These are phyloP conservation scores for Pleurotus salmoneostramineus DNA, from an alignment of 768 basidiomycete species.

Conservation along the genomic window DNA sequence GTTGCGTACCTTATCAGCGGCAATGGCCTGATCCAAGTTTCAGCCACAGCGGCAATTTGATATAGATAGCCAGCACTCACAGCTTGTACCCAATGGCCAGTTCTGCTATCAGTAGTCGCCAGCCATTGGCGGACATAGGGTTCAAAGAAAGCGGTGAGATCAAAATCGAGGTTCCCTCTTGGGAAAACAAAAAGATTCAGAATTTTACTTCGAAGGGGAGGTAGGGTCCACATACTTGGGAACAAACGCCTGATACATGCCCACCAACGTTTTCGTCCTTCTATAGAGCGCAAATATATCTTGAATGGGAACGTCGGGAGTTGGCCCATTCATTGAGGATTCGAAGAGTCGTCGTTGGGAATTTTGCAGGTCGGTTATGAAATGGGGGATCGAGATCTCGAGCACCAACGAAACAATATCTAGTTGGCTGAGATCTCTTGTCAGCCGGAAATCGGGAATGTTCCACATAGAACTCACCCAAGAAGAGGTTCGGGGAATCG, in stretches of 20 bases:
- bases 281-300: constrained; percentile 88
- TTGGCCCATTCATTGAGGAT: constrained; percentile 82
- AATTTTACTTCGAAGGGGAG: too few species aligned
- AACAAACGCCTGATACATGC: constrained; percentile 82
- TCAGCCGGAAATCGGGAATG: background rate
- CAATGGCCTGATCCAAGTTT: constrained; percentile 55
- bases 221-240: constrained; percentile 43
- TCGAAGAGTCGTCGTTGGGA: constrained; percentile 75
- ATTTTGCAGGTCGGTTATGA: constrained; percentile 61
- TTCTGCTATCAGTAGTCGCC: constrained; percentile 83
- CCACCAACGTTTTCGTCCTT: constrained; percentile 65
- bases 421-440: constrained; percentile 41
- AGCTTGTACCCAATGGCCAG: constrained; percentile 90
- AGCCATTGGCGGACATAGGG: constrained; percentile 89
- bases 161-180: constrained; percentile 42
- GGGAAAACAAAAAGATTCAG: too few species aligned
- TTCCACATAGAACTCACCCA: constrained; percentile 45
- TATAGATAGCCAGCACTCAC: constrained; percentile 40
- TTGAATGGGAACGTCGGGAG: constrained; percentile 83
- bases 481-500: constrained; percentile 82
- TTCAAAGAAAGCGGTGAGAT: constrained; percentile 78
- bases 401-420: constrained; percentile 75
- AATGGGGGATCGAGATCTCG: constrained; percentile 63
- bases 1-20: constrained; percentile 67
- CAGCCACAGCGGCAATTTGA: background rate